Percentiles rank a stretch among this genome's conserved stretches.
Conservation (phyloP, 495 filamentous ascomycete species). For the Massariosphaeria phaeospora region DNA sequence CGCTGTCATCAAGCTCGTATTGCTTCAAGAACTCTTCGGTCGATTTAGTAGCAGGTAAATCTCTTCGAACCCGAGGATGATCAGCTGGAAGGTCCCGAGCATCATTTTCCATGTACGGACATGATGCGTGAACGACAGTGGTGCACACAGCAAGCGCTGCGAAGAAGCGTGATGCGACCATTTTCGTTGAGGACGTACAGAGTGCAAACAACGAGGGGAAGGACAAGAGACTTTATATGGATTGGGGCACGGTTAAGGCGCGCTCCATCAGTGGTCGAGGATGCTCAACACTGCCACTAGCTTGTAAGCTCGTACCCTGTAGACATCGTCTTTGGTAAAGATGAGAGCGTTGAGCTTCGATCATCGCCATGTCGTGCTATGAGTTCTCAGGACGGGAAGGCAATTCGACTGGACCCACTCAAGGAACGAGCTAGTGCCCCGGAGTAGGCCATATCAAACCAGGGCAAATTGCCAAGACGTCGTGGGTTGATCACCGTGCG, state of each 20-base stretch:
- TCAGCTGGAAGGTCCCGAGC: not conserved
- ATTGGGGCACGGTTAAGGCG: no score
- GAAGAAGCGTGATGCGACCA: not conserved
- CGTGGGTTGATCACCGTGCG: not conserved
- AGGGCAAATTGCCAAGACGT: not conserved
- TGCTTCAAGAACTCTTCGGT: slow-evolving; percentile 44
- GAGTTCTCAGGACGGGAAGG: not conserved
- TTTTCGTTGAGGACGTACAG: not conserved
- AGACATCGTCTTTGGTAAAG: no score
- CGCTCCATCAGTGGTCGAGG: no score
- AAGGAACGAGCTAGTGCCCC: not conserved
- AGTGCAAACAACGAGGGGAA: not conserved
- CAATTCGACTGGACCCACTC: not conserved
- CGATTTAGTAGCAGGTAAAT: slow-evolving; percentile 23
- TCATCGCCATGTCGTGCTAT: not conserved
- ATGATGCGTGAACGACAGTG: slow-evolving; percentile 16
- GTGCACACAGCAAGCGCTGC: slow-evolving; percentile 4
- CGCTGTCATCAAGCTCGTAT: slow-evolving; percentile 60
- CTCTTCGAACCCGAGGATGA: slow-evolving; percentile 1
- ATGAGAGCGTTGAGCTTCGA: not conserved
- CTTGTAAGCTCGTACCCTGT: no score
- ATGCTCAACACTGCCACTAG: not conserved
- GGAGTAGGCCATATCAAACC: not conserved
- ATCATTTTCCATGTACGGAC: slow-evolving; percentile 30
- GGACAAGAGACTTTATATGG: no score